Conservation (phyloP, 768 basidiomycete species). For the Tulasnella sp. region DNA sequence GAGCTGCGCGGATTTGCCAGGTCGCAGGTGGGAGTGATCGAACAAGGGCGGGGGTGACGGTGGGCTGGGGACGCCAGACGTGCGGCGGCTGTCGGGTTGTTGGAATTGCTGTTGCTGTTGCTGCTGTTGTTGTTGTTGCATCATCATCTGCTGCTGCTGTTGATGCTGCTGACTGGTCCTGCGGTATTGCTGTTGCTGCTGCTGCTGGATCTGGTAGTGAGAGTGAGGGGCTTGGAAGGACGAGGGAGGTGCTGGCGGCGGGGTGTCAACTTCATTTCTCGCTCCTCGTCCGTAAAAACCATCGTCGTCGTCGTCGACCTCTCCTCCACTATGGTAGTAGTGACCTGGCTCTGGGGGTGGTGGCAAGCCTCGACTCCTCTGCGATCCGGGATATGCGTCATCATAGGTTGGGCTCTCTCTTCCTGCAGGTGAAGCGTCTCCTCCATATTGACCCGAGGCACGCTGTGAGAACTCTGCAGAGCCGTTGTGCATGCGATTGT, state of each 20-base stretch:
- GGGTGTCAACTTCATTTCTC: not conserved
- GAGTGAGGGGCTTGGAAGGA: constrained; percentile 18
- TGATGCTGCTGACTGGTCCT: constrained; percentile 12
- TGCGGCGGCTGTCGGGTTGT: not conserved
- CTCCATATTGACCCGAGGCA: not conserved
- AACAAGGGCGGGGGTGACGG: constrained; percentile 43
- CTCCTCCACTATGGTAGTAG: not conserved
- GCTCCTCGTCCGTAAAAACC: constrained; percentile 26
- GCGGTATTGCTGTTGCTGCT: constrained; percentile 19
- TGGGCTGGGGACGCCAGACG: not conserved
- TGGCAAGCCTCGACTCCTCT: constrained; percentile 3
- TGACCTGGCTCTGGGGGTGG: not conserved
- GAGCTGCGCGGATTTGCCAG: constrained; percentile 87
- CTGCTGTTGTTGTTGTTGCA: constrained; percentile 6
- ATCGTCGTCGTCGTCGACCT: constrained; percentile 25
- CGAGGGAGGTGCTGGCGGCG: constrained; percentile 1
- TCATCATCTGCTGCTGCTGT: constrained; percentile 9
- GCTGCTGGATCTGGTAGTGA: constrained; percentile 20
- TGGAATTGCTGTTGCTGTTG: not conserved
- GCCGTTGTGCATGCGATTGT: constrained; percentile 3
- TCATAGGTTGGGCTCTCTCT: not conserved
- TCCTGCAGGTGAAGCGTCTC: constrained; percentile 5
- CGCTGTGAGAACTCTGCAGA: not conserved
- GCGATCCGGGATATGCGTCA: not conserved
- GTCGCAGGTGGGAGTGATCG: constrained; percentile 88